A percentile compares a stretch with the other conserved stretches of the same genome.
phyloP scores from a whole-genome alignment of 345 rosid genomes.

The Sisymbrium altissimum region DNA sequence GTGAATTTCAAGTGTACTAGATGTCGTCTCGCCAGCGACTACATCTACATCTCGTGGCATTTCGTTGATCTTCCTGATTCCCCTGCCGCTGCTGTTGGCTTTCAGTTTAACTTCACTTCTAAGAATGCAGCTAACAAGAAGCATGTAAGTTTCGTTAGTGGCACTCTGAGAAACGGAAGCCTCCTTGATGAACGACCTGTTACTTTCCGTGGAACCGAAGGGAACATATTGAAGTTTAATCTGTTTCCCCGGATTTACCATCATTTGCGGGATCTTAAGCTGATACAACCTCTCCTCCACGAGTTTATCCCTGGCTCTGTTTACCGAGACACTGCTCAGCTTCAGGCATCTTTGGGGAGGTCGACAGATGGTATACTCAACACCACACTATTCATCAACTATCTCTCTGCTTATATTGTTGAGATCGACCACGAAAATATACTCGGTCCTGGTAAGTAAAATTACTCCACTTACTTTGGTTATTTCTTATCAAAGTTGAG shows the following conservation, averaged over 20 bases:
- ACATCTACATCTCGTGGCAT: slow-evolving; percentile 75
- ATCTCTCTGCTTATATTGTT: slow-evolving; percentile 75
- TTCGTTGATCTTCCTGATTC: slow-evolving; percentile 75
- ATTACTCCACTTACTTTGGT: slow-evolving; percentile 11
- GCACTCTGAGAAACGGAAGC: slow-evolving; percentile 65
- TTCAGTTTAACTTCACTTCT: slow-evolving; percentile 70
- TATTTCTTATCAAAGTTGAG: neutral
- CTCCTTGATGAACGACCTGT: slow-evolving; percentile 56
- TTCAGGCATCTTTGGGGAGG: slow-evolving; percentile 66
- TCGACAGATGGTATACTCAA: slow-evolving; percentile 68
- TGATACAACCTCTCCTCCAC: slow-evolving; percentile 86
- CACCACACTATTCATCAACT: slow-evolving; percentile 70
- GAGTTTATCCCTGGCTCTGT: slow-evolving; percentile 81
- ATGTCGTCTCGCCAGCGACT: slow-evolving; percentile 55
- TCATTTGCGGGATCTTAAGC: slow-evolving; percentile 61
- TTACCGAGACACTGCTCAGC: slow-evolving; percentile 53
- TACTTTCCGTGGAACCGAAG: slow-evolving; percentile 71
- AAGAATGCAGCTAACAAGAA: slow-evolving; percentile 45
- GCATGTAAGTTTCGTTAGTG: slow-evolving; percentile 77
- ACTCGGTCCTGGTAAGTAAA: slow-evolving; percentile 78
- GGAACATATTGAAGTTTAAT: slow-evolving; percentile 73
- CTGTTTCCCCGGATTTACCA: slow-evolving; percentile 75
- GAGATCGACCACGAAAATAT: slow-evolving; percentile 71
- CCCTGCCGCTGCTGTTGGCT: slow-evolving; percentile 90
- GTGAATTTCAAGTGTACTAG: slow-evolving; percentile 62